Evolutionary conservation across 176 grass and related monocot species (phyloP).

Genomic region (Cenchrus purpureus): DNA sequence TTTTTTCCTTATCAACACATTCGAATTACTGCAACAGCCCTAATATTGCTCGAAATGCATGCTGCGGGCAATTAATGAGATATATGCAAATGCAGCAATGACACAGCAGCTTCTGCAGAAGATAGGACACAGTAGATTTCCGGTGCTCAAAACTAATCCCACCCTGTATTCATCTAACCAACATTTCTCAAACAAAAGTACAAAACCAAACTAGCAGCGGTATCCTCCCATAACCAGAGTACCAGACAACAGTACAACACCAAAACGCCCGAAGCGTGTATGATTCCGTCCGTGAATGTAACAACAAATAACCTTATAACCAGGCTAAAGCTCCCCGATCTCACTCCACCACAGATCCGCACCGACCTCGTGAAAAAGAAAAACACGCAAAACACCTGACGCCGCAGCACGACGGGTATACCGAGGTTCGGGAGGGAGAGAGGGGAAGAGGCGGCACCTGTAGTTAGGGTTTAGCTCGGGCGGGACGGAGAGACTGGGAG

Average conservation of each 20-base stretch:
- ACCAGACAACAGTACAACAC: neutral
- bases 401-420: neutral
- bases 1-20: neutral
- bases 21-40: neutral
- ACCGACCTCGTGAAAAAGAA: neutral
- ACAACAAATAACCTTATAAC: neutral
- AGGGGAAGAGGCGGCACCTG: constrained; percentile 44
- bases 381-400: neutral
- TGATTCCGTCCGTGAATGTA: neutral
- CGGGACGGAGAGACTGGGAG: constrained; percentile 67
- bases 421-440: neutral
- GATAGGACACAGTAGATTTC: neutral
- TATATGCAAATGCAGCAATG: neutral
- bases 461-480: constrained; percentile 93
- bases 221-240: neutral
- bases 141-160: neutral
- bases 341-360: constrained; percentile 1
- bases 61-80: neutral
- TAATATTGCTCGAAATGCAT: neutral
- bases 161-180: neutral
- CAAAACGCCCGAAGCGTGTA: neutral
- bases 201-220: neutral
- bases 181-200: neutral
- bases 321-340: neutral
- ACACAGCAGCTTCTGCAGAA: neutral